Evolutionary conservation across 345 rosid species (phyloP).

Genomic region (Euphorbia lathyris): DNA sequence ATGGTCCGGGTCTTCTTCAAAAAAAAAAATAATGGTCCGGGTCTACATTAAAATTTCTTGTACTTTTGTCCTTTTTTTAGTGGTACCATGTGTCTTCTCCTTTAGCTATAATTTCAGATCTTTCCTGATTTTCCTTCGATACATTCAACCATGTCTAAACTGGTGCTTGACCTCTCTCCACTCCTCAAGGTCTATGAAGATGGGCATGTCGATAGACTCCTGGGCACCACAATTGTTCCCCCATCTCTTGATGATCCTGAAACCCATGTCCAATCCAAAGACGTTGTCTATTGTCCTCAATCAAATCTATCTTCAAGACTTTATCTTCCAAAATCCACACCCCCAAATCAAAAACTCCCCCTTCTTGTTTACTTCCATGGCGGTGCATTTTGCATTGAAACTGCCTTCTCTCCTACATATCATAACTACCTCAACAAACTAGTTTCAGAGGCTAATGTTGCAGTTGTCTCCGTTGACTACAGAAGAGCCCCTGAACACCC

Average conservation of each 20-base stretch:
- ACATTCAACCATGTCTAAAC: not conserved
- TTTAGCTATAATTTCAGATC: not conserved
- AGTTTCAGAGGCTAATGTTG: conserved; percentile 34
- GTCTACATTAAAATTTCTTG: too few relatives aligned
- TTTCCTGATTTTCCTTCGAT: not conserved
- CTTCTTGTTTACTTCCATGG: conserved; percentile 55
- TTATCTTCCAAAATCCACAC: conserved; percentile 33
- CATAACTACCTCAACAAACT: conserved; percentile 27
- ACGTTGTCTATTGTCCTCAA: conserved; percentile 23
- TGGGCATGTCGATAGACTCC: conserved; percentile 39
- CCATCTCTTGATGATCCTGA: conserved; percentile 33
- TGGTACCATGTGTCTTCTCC: too few relatives aligned
- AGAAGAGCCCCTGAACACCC: conserved; percentile 49
- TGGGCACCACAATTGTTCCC: conserved; percentile 36
- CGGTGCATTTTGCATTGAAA: conserved; percentile 45
- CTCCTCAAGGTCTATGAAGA: conserved; percentile 31
- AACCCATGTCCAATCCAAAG: conserved; percentile 40
- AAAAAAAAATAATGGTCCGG: too few relatives aligned
- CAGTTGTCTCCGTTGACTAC: conserved; percentile 42
- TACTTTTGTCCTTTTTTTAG: too few relatives aligned
- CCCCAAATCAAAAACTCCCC: conserved; percentile 31
- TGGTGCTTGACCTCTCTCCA: conserved; percentile 10
- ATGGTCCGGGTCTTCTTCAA: too few relatives aligned
- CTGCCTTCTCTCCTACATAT: conserved; percentile 35
- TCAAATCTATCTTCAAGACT: conserved; percentile 42